phyloP scores from a whole-genome alignment of 306 rosid species.

The Medicago arabica region DNA sequence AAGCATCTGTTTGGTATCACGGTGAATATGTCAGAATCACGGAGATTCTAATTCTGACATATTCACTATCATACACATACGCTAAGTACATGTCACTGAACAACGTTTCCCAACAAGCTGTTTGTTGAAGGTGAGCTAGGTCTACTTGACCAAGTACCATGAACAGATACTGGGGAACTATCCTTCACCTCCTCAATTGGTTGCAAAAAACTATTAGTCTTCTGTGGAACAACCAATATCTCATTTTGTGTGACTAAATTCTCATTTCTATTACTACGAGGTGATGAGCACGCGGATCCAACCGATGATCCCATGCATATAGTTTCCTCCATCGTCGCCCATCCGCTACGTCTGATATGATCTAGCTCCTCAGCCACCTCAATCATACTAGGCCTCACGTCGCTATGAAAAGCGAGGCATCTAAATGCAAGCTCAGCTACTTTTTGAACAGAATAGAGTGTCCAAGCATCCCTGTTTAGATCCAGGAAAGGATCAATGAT shows the following conservation, averaged over 20 bases:
- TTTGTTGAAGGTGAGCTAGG: constrained; percentile 90
- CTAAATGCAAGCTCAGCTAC: constrained; percentile 96
- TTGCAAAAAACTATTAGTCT: constrained; percentile 42
- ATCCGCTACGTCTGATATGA: constrained; percentile 65
- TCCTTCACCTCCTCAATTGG: constrained; percentile 61
- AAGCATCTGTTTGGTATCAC: no score
- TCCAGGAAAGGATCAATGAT: constrained; percentile 86
- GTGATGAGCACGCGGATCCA: constrained; percentile 73
- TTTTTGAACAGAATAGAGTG: constrained; percentile 84
- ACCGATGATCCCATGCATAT: constrained; percentile 60
- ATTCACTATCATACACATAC: no score
- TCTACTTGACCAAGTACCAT: constrained; percentile 84
- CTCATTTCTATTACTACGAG: constrained; percentile 53
- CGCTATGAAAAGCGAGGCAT: constrained; percentile 93
- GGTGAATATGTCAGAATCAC: no score
- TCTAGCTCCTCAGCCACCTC: constrained; percentile 97
- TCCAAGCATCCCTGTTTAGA: constrained; percentile 93
- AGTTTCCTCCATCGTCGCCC: constrained; percentile 79
- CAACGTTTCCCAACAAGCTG: constrained; percentile 74
- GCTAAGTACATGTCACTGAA: constrained; percentile 42
- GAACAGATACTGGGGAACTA: constrained; percentile 82
- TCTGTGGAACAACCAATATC: constrained; percentile 52
- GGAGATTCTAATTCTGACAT: no score
- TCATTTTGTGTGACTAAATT: constrained; percentile 52
- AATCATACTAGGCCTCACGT: constrained; percentile 88